phyloP scores from a whole-genome alignment of 73 alveolate species.

The Effrenium voratum region DNA sequence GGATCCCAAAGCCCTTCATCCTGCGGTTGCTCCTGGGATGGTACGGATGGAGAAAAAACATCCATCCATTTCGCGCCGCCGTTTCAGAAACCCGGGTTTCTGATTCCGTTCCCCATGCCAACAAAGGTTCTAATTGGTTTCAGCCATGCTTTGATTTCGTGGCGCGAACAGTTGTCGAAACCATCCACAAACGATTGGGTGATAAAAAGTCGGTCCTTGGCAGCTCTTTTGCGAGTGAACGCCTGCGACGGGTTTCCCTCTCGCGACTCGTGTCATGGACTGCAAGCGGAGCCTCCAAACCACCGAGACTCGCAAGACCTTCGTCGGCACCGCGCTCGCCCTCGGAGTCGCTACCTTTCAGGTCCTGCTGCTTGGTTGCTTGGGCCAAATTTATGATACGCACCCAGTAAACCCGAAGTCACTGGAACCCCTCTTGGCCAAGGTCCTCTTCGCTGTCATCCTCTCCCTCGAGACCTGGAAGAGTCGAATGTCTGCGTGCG shows the following conservation, averaged over 20 bases:
- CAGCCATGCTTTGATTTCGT: too few species aligned
- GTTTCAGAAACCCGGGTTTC: too few species aligned
- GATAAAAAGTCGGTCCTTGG: conserved; percentile 11
- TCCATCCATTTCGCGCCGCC: background rate
- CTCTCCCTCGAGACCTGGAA: background rate
- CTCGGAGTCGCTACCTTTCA: conserved; percentile 79
- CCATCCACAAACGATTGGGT: too few species aligned
- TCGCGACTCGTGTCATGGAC: background rate
- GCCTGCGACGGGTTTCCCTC: background rate
- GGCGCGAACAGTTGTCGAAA: too few species aligned
- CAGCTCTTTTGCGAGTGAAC: conserved; percentile 2
- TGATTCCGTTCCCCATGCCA: too few species aligned
- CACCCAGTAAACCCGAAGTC: background rate
- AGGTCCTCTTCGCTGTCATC: conserved; percentile 34
- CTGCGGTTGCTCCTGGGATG: background rate
- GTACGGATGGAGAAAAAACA: background rate
- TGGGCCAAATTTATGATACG: background rate
- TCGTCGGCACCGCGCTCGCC: conserved; percentile 51
- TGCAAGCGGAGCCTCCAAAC: conserved; percentile 1
- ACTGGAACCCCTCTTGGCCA: background rate
- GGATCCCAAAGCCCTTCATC: conserved; percentile 80
- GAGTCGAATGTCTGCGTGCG: too few species aligned
- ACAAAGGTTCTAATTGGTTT: too few species aligned
- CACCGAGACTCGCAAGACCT: conserved; percentile 40
- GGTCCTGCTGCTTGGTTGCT: background rate